Percentiles rank a stretch among this genome's conserved stretches.
phyloP scores from a whole-genome alignment of 106 monocot genomes.

The Dendrobium officinale region DNA sequence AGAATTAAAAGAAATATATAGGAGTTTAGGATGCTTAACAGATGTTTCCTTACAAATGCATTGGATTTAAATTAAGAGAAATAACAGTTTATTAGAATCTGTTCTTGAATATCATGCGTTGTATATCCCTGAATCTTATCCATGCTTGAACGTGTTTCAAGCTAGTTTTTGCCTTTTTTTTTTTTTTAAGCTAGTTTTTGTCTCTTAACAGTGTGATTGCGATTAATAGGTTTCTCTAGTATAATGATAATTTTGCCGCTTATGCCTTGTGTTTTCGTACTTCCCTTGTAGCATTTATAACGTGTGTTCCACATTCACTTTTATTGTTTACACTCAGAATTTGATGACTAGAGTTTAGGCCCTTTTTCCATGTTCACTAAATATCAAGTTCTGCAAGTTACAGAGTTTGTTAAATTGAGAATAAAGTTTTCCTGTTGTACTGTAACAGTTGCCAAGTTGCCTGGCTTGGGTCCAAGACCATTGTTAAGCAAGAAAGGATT shows the following conservation, averaged over 20 bases:
- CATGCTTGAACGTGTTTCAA: background rate
- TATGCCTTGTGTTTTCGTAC: background rate
- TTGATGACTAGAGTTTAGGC: background rate
- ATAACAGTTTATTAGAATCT: too few species aligned
- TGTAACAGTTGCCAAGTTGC: constrained; percentile 2
- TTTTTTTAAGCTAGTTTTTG: background rate
- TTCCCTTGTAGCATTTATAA: background rate
- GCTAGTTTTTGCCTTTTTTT: background rate
- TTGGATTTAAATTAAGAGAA: too few species aligned
- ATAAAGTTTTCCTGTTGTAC: constrained; percentile 9
- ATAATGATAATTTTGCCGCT: background rate
- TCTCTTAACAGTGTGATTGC: background rate
- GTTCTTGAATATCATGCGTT: too few species aligned
- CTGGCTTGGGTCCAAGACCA: constrained; percentile 2
- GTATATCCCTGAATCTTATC: background rate
- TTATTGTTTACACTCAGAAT: background rate
- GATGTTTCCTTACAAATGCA: background rate
- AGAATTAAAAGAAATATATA: background rate
- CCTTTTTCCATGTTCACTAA: background rate
- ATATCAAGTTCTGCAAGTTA: background rate
- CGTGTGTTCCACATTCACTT: background rate
- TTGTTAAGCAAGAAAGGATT: constrained; percentile 5
- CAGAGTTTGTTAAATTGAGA: constrained; percentile 1
- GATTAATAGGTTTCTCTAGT: background rate
- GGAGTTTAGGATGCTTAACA: background rate